phyloP scores from a whole-genome alignment of 140 eudicot species.

The Stevia rebaudiana region DNA sequence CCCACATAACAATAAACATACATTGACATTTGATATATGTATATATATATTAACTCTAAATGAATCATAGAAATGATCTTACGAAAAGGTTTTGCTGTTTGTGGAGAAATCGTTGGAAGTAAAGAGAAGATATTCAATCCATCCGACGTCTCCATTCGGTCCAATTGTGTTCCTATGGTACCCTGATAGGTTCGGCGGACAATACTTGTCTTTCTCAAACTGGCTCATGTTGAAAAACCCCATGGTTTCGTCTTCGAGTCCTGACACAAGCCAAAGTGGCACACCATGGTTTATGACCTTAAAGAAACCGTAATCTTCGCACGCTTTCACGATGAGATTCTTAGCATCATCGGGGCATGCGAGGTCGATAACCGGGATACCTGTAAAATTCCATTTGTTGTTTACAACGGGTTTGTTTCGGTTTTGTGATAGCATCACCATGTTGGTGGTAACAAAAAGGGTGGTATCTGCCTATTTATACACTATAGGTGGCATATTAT shows the following conservation, averaged over 20 bases:
- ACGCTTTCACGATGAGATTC: conserved; percentile 49
- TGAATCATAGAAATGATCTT: conserved; percentile 12
- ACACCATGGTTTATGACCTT: conserved; percentile 63
- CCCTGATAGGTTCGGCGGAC: conserved; percentile 46
- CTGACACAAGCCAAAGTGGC: conserved; percentile 23
- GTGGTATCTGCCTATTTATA: conserved; percentile 24
- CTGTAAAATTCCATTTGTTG: conserved; percentile 5
- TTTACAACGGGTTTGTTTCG: conserved; percentile 22
- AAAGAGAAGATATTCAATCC: conserved; percentile 67
- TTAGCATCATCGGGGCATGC: conserved; percentile 35
- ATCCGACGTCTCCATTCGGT: conserved; percentile 57
- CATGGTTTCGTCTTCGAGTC: conserved; percentile 44
- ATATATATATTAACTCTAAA: no score
- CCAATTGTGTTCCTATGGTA: conserved; percentile 54
- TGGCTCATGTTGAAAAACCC: conserved; percentile 41
- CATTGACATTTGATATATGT: no score
- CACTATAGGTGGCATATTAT: neutral
- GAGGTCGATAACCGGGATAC: conserved; percentile 57
- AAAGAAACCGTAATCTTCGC: conserved; percentile 64
- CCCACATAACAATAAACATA: no score
- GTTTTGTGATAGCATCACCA: conserved; percentile 44
- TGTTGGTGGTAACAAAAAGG: conserved; percentile 20
- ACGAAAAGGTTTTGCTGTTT: conserved; percentile 36
- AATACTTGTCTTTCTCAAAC: conserved; percentile 35
- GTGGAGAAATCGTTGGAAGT: conserved; percentile 28